A percentile compares a stretch with the other conserved stretches of the same genome.
Evolutionary conservation across 352 stramenopile genomes (phyloP).

Genomic region (Globisporangium mamillatum): DNA sequence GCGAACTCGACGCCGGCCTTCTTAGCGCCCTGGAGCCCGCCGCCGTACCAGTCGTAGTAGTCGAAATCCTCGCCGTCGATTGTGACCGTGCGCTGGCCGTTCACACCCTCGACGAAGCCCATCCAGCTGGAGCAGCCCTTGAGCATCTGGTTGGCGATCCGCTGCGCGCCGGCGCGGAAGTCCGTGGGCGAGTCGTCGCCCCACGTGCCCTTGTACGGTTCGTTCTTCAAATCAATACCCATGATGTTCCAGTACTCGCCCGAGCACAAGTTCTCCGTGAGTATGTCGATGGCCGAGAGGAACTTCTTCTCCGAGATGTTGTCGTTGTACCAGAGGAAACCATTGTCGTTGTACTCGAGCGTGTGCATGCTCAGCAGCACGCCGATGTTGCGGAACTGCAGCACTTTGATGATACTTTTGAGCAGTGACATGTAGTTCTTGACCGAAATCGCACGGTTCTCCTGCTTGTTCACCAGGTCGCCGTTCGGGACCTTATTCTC

Average conservation of each 20-base stretch:
- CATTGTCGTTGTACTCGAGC: slow-evolving; percentile 38
- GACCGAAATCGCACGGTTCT: slow-evolving; percentile 62
- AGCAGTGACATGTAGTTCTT: slow-evolving; percentile 50
- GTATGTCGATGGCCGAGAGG: slow-evolving; percentile 23
- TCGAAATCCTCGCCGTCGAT: slow-evolving; percentile 25
- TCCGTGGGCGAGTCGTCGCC: slow-evolving; percentile 25
- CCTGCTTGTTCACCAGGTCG: slow-evolving; percentile 42
- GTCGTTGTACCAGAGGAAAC: slow-evolving; percentile 46
- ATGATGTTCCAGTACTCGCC: slow-evolving; percentile 39
- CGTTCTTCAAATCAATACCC: slow-evolving; percentile 40
- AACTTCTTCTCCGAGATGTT: slow-evolving; percentile 41
- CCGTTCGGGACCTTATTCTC: slow-evolving; percentile 50
- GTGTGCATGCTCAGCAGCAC: slow-evolving; percentile 67
- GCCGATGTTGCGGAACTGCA: slow-evolving; percentile 55
- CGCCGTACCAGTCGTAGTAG: slow-evolving; percentile 43
- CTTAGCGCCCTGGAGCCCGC: slow-evolving; percentile 29
- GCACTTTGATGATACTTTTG: slow-evolving; percentile 47
- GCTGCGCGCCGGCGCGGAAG: slow-evolving; percentile 23
- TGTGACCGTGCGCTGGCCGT: slow-evolving; percentile 21
- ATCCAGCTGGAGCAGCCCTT: slow-evolving; percentile 32
- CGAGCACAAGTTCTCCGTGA: slow-evolving; percentile 27
- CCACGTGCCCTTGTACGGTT: slow-evolving; percentile 34
- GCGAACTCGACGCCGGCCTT: slow-evolving; percentile 19
- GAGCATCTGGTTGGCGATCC: slow-evolving; percentile 33
- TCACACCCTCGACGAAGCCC: slow-evolving; percentile 37